Conservation (phyloP, 192 early-diverging fungal species). For the Backusella sp. region DNA sequence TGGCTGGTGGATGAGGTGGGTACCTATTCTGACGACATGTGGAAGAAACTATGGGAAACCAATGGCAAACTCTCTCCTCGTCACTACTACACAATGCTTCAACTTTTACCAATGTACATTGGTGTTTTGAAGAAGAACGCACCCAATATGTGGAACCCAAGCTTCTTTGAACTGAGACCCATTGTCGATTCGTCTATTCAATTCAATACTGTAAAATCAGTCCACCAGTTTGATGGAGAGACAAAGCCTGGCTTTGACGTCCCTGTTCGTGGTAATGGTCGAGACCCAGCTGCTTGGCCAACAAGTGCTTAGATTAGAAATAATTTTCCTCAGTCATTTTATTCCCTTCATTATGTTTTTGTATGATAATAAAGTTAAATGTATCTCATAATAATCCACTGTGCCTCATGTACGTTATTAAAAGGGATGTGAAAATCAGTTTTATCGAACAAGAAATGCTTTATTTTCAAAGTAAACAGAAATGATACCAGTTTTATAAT, state of each 20-base stretch:
- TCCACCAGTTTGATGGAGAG: not conserved
- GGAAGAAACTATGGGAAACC: not conserved
- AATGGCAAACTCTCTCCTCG: not conserved
- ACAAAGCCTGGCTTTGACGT: not conserved
- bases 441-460: not conserved
- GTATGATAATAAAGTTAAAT: not conserved
- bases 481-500: not conserved
- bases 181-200: not conserved
- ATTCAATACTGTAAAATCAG: not conserved
- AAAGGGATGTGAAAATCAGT: not conserved
- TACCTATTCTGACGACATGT: not conserved
- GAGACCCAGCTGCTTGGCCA: not conserved
- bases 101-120: not conserved
- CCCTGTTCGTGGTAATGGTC: not conserved
- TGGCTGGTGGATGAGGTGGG: constrained; percentile 14
- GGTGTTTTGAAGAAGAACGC: not conserved
- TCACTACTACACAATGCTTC: not conserved
- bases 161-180: not conserved
- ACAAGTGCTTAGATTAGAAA: not conserved
- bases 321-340: not conserved
- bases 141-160: not conserved
- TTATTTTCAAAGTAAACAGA: not conserved
- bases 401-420: not conserved
- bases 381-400: not conserved
- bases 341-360: not conserved